Conservation (phyloP, 306 rosid genomes). For the Crotalaria pallida region DNA sequence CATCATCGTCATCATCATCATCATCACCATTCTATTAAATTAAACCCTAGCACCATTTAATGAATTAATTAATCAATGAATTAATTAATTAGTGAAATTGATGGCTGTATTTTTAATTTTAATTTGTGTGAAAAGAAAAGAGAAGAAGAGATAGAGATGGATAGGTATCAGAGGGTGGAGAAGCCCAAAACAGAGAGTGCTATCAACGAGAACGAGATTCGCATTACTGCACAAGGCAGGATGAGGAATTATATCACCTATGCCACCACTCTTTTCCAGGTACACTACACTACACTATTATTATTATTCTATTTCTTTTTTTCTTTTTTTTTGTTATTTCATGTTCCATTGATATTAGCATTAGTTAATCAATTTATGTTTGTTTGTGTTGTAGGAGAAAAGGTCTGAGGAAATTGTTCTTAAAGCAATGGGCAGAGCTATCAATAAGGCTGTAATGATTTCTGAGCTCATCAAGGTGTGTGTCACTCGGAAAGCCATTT, state of each 20-base stretch:
- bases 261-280: slow-evolving; percentile 90
- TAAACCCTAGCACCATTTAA: no score
- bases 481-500: no score
- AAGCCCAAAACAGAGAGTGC: slow-evolving; percentile 63
- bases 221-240: slow-evolving; percentile 82
- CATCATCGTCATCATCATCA: no score
- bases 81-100: no score
- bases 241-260: slow-evolving; percentile 85
- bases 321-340: background rate
- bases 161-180: slow-evolving; percentile 92
- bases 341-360: background rate
- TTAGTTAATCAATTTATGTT: background rate
- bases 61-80: no score
- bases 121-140: no score
- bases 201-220: slow-evolving; percentile 84
- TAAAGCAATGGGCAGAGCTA: slow-evolving; percentile 95
- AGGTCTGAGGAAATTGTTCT: slow-evolving; percentile 66
- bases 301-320: background rate
- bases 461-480: slow-evolving; percentile 79
- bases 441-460: slow-evolving; percentile 85
- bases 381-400: slow-evolving; percentile 52
- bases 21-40: no score
- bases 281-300: background rate
- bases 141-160: no score
- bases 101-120: no score